Percentiles rank a stretch among this genome's conserved stretches.
phyloP scores from a whole-genome alignment of 2,329 filamentous ascomycete genomes.

The Colletotrichum endophyticum region DNA sequence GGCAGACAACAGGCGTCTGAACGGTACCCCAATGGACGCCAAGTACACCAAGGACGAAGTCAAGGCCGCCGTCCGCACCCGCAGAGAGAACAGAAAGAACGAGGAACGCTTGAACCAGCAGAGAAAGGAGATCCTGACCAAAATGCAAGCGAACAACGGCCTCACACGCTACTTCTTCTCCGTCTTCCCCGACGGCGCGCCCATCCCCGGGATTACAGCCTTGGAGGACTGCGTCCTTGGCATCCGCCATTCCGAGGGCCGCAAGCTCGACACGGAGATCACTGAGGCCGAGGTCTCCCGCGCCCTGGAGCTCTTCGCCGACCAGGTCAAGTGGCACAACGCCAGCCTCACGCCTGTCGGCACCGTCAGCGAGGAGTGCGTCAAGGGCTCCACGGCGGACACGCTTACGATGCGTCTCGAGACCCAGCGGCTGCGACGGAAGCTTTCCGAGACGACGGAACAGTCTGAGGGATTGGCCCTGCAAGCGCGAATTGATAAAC shows the following conservation, averaged over 20 bases:
- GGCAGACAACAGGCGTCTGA: neutral
- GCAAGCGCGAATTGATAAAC: neutral
- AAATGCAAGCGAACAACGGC: neutral
- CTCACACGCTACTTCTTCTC: neutral
- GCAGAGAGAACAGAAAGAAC: neutral
- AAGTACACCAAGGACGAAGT: neutral
- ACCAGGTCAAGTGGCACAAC: neutral
- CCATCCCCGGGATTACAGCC: neutral
- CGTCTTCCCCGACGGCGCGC: neutral
- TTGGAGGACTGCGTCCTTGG: neutral
- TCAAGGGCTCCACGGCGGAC: neutral
- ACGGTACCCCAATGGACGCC: neutral
- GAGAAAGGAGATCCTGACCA: neutral
- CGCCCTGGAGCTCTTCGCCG: neutral
- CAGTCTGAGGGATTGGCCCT: neutral
- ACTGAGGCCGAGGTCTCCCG: neutral
- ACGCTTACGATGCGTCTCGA: neutral
- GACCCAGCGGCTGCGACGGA: neutral
- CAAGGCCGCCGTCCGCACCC: neutral
- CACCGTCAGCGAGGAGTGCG: neutral
- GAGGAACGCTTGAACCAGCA: neutral
- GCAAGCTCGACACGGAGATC: neutral
- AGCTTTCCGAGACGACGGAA: neutral
- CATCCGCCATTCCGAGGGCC: neutral
- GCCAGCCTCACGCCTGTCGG: neutral